Evolutionary conservation across 495 filamentous ascomycete genomes (phyloP), one percentile per base, ranked within the genome.

Genomic region (Aspergillus campestris): DNA sequence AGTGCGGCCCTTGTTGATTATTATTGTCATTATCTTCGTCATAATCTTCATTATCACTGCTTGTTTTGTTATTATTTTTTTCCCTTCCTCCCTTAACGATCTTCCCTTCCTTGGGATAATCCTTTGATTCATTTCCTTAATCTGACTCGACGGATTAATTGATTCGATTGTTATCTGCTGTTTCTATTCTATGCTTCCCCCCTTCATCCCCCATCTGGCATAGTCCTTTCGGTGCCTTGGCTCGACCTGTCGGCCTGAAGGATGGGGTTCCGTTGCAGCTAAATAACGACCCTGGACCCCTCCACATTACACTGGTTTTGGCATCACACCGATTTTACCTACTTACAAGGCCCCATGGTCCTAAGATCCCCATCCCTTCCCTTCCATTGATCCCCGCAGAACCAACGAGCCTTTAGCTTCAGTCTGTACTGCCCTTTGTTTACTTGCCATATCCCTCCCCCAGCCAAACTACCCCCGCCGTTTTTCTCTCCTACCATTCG

Each of bases 251-350:
- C 34, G 49, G 41, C 48, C 50, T 55, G 57, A 48, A 62, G 52
- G 46, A 67, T 58, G 56, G 60, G 58, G 63, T 55, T 59, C 46
- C 48, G 35, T 51, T 61, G 57, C 66, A 67, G 63, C 65, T 70
- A 70, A 66, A 69, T 71, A 71, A 61, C 58, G 51, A 69, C 66
- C 66, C 65, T 68, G 65, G 66, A 68, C 68, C 66, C 18, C 66
- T 67, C 62, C 61, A 60, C 57, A 53, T 58, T 59, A 55, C 57
- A 54, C 55, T 51, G 42, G 38, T 56, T 48, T 47, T 52, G 53
- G 50, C 59, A 63, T 61, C 48, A 49, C 52, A 59, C 60, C 58
- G 55, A 59, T 54, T 58, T 59, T 50, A 59, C 60, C 58, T 53
- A 60, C 52, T 58, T 59, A 62, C 48, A 43, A 47, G 49, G 57